Evolutionary conservation across 2,329 filamentous ascomycete genomes (phyloP), one percentile per base, ranked within the genome.

Genomic region (Drechslerella dactyloides): DNA sequence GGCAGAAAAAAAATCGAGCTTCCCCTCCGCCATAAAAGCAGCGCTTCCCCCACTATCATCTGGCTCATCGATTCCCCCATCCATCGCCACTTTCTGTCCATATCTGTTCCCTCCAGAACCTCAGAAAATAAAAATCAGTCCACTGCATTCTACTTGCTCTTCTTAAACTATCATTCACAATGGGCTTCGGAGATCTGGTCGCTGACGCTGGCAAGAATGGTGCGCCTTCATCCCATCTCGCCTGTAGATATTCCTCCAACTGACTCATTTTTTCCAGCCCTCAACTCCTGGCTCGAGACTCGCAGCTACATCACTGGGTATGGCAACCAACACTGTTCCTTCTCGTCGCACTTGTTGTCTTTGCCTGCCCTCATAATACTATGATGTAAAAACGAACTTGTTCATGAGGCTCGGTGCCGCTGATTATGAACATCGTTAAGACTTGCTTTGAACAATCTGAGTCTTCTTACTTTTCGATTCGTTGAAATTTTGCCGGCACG

Each of bases 391-490:
- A 85, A 89, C 85, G 84, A 84, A 88, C 93, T 93, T 89, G 90
- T 94, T 93, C 87, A 90, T 86, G 89, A 93, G 89, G 87, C 88
- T 89, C 86, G 85, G 91, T 90, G n/a, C 82, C 83, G 80, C 85
- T 89, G 90, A 91, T 85, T 90, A 90, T 84, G 82, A 81, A 83
- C 84, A 60, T 58, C 53, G n/a, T 69, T 33, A 61, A 62, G 65
- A 21, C 52, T 35, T 54, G 48, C 55, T 66, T 55, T 50, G 50
- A 63, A 53, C 48, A 63, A 21, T 63, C 23, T 37, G 59, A 62
- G 24, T 30, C 27, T 30, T 35, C 15, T 24, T 54, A 59, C 46
- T 35, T 46, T 48, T 27, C 8, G 27, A 8, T n/a, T 17, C 5
- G 15, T 30, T 6, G 10, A 51, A 51, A 19, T 4, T 27, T 7